Percentiles rank a stretch among this genome's conserved stretches.
Evolutionary conservation across 805 yeast genomes (phyloP).

Genomic region (Metschnikowia bowlesiae): DNA sequence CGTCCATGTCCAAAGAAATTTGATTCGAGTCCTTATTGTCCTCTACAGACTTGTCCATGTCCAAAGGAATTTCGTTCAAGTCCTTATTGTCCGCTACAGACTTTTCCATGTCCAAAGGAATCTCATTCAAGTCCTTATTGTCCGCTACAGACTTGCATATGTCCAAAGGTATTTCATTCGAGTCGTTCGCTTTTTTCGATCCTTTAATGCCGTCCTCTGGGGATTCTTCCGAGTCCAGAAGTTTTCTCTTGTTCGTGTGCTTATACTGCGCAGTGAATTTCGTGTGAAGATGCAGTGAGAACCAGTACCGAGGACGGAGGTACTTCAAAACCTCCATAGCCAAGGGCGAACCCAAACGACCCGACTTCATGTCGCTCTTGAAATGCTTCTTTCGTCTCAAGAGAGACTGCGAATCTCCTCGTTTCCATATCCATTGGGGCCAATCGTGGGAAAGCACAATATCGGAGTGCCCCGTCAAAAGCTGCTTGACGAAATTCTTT

Average conservation of each 20-base stretch:
- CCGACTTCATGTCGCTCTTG: constrained; percentile 52
- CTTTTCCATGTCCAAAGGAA: constrained; percentile 20
- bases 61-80: neutral
- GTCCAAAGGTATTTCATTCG: neutral
- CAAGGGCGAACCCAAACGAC: constrained; percentile 69
- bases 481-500: constrained; percentile 55
- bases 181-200: neutral
- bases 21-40: neutral
- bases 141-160: neutral
- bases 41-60: neutral
- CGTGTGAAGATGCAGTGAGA: constrained; percentile 86
- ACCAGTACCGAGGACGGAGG: constrained; percentile 71
- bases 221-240: neutral
- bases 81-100: too few species aligned
- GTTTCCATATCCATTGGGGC: constrained; percentile 74
- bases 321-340: constrained; percentile 49
- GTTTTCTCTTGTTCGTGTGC: neutral
- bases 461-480: constrained; percentile 41
- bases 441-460: constrained; percentile 84
- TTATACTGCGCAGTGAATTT: constrained; percentile 32
- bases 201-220: neutral
- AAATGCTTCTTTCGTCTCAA: constrained; percentile 64
- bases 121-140: constrained; percentile 11
- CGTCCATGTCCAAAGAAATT: neutral
- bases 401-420: constrained; percentile 55